Evolutionary conservation across 2,329 filamentous ascomycete species (phyloP), one percentile per base, ranked within the genome.

Genomic region (Pseudogymnoascus sp.): DNA sequence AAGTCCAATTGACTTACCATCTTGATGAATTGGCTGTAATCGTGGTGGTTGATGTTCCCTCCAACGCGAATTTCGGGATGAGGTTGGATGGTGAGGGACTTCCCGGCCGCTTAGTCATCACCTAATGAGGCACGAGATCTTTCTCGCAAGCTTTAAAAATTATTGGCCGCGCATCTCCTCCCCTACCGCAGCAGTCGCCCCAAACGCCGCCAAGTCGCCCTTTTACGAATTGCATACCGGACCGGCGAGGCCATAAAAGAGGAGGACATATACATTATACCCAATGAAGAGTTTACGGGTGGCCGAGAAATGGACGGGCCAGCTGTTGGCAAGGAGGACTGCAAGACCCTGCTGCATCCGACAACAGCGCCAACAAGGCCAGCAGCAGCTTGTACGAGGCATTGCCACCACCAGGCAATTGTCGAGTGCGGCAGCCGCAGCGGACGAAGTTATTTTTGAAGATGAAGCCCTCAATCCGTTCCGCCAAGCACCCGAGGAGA

Each of bases 211-310:
- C 56, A 26, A 18, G 35, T 30, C 37, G 26, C 18, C 21, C 7
- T 28, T 35, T 38, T 48, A 59, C 57, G 57, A 59, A 59, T 19
- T 59, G 12, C 21, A 61, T 60, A 37, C 60, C 55, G 58, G 57
- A 58, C 18, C 37, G 45, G 58, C 39, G 58, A 60, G 30, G 55
- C 13, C 57, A 28, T 58, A 63, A 59, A 62, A 52, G 65, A 64
- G 63, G 63, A 64, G 63, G 57, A 59, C 55, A 56, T 35, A 58
- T 60, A 61, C 62, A 52, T 30, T 52, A 57, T 38, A 38, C 30
- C 55, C 59, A 67, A 84, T 85, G 81, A 83, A 83, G 77, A 80
- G 81, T 74, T 75, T 85, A 79, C 77, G 80, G 68, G 70, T 83
- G 69, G 77, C 55, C 18, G 30, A 80, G 67, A 76, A 78, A 76